Conservation (phyloP, 148 eudicot species). For the Dysphania ambrosioides region DNA sequence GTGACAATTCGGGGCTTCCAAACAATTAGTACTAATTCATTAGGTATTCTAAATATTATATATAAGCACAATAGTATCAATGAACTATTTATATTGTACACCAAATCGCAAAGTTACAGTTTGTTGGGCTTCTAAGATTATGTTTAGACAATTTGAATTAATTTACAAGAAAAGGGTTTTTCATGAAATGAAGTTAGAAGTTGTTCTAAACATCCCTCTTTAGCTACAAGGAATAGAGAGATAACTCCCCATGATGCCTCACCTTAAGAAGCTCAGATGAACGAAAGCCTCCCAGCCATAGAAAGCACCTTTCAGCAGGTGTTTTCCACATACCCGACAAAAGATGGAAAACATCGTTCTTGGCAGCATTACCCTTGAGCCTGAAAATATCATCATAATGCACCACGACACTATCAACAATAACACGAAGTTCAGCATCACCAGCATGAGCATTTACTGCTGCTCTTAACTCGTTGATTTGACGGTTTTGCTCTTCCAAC, state of each 20-base stretch:
- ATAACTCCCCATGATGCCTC: neutral
- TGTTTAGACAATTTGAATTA: neutral
- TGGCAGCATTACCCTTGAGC: slow-evolving; percentile 50
- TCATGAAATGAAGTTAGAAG: neutral
- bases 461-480: slow-evolving; percentile 45
- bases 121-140: neutral
- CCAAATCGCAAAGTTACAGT: slow-evolving; percentile 11
- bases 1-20: too few relatives aligned
- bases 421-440: slow-evolving; percentile 51
- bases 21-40: too few relatives aligned
- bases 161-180: neutral
- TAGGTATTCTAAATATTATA: too few relatives aligned
- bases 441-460: slow-evolving; percentile 54
- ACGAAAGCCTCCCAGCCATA: slow-evolving; percentile 60
- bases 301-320: slow-evolving; percentile 57
- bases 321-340: slow-evolving; percentile 63
- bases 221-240: neutral
- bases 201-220: neutral
- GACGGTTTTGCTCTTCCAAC: slow-evolving; percentile 56
- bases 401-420: slow-evolving; percentile 44
- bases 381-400: slow-evolving; percentile 53
- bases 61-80: too few relatives aligned
- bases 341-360: slow-evolving; percentile 55
- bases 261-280: slow-evolving; percentile 61
- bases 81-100: neutral